phyloP scores from a whole-genome alignment of 129 eudicot genomes.

The Flaveria linearis region DNA sequence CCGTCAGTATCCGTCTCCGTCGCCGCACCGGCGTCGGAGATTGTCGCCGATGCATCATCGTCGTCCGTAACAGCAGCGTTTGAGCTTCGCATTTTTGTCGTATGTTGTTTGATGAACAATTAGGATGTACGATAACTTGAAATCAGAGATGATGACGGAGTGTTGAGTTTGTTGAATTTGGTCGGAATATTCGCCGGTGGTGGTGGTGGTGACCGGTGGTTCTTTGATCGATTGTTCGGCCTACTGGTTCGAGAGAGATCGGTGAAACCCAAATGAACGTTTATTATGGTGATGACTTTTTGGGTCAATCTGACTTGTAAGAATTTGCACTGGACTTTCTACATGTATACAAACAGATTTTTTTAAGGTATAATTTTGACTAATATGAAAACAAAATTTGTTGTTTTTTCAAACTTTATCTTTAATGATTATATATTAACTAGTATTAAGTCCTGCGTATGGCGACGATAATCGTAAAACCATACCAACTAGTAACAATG shows the following conservation, averaged over 20 bases:
- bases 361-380: too few relatives aligned
- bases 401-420: too few relatives aligned
- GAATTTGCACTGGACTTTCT: neutral
- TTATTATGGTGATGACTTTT: neutral
- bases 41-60: constrained; percentile 38
- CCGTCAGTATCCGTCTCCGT: constrained; percentile 31
- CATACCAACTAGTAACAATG: too few relatives aligned
- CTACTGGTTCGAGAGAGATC: neutral
- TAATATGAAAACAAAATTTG: too few relatives aligned
- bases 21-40: constrained; percentile 32
- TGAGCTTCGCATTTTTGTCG: constrained; percentile 41
- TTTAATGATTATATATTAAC: too few relatives aligned
- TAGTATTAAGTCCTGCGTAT: too few relatives aligned
- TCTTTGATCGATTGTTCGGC: neutral
- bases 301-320: neutral
- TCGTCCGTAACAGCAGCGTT: constrained; percentile 34
- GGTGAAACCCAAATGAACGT: too few relatives aligned
- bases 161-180: neutral
- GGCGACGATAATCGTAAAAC: too few relatives aligned
- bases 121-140: constrained; percentile 12
- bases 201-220: constrained; percentile 12
- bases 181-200: constrained; percentile 10
- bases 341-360: neutral
- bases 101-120: neutral
- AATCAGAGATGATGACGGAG: constrained; percentile 5